Conservation (phyloP, 2,329 filamentous ascomycete species). For the Hypoxylon sp. region DNA sequence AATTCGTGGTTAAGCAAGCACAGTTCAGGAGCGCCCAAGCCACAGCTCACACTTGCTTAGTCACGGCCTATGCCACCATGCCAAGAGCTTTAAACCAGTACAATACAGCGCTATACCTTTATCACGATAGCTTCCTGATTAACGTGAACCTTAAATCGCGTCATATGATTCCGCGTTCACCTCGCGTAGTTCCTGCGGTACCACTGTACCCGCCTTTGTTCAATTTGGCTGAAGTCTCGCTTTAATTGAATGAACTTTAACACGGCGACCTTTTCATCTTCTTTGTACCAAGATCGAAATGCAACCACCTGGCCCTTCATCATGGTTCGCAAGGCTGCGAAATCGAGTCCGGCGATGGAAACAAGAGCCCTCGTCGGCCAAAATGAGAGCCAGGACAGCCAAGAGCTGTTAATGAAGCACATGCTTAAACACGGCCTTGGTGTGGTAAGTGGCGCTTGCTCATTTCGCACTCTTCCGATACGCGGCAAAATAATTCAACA, state of each 20-base stretch:
- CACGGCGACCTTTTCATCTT: slow-evolving; percentile 11
- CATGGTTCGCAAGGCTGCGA: slow-evolving; percentile 45
- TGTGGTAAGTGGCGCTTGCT: slow-evolving; percentile 48
- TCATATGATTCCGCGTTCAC: slow-evolving; percentile 50
- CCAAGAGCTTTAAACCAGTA: background rate
- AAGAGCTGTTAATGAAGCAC: slow-evolving; percentile 45
- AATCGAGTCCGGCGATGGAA: slow-evolving; percentile 40
- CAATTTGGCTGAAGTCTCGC: slow-evolving; percentile 27
- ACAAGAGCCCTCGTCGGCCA: slow-evolving; percentile 41
- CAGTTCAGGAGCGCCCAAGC: too few relatives aligned
- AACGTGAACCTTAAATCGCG: slow-evolving; percentile 44
- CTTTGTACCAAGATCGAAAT: slow-evolving; percentile 27
- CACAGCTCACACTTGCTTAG: too few relatives aligned
- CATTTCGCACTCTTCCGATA: slow-evolving; percentile 13
- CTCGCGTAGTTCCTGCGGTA: slow-evolving; percentile 43
- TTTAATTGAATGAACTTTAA: slow-evolving; percentile 32
- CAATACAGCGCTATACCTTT: slow-evolving; percentile 2
- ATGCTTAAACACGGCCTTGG: slow-evolving; percentile 50
- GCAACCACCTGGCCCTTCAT: slow-evolving; percentile 25
- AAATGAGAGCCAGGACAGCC: slow-evolving; percentile 53
- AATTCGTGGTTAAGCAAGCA: too few relatives aligned
- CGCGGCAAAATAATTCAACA: slow-evolving; percentile 29
- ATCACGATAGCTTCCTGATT: slow-evolving; percentile 10
- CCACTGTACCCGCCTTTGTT: slow-evolving; percentile 30
- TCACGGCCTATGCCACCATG: too few relatives aligned